Base-by-base conservation (phyloP, 192 early-diverging fungal species). In the Rhizophagus prolifer region DNA sequence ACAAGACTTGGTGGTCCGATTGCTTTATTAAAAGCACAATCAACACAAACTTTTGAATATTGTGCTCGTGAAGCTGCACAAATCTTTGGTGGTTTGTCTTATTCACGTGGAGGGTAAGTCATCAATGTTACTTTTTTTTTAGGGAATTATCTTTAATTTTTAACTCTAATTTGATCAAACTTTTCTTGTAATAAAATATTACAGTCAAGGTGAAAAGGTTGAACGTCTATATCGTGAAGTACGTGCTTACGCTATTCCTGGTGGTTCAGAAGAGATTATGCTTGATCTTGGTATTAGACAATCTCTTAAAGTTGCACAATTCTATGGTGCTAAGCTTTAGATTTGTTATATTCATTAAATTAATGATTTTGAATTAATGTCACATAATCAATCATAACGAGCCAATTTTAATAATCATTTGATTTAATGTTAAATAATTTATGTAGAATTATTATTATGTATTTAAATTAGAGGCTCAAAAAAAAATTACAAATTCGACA, bases 201-300 rank as follows among this genome's bases (percentile, higher is more conserved):
- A 30, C 30, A 76, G 89, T 30, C 90, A 91, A 70, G 90, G 86
- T 59, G 90, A 90, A 79, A 89, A 90, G 77, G 87, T 96, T 21
- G 95, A 96, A 86, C 84, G 95, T 73, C 81, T 95, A 34, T 94
- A 94, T 81, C 88, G 95, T 76, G 95, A 96, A 85, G 95, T 96
- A 1, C 82, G 92, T 58, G 91, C 90, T 25, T 92, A 92, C 74
- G 92, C 93, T 36, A 94, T 94, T 77, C 93, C 93, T 54, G 95
- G 95, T 36, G 95, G 95, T 26, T 91, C 89, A 44, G 95, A 94
- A 83, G 93, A 95, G 76, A 95, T 95, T 79, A 95, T 95, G 94
- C 80, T 95, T 64, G 94, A 95, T 78, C 81, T 95, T 14, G 94
- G 94, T 50, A 88, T 95, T 41, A 81, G 93, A 67, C 94, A 95